These are phyloP conservation scores for Xylaria intraflava DNA, from an alignment of 495 filamentous ascomycete species.

Conservation along the genomic window DNA sequence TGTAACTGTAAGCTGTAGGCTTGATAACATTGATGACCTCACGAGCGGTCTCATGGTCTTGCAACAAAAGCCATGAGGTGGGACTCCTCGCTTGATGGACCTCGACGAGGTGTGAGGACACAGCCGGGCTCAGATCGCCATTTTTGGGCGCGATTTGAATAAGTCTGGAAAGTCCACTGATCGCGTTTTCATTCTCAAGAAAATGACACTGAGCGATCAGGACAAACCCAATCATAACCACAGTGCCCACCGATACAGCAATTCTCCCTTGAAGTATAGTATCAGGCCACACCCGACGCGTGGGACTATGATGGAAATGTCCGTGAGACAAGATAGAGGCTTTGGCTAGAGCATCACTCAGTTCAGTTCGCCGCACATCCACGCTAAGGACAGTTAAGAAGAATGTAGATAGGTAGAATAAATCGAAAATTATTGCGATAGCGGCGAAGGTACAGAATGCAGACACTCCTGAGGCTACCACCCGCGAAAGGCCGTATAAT, in stretches of 20 bases:
- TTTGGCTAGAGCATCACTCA: constrained; percentile 45
- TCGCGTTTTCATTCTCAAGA: constrained; percentile 47
- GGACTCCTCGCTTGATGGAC: constrained; percentile 64
- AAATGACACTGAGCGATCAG: constrained; percentile 61
- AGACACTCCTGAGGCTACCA: constrained; percentile 55
- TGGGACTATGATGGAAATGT: constrained; percentile 9
- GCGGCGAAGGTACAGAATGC: constrained; percentile 65
- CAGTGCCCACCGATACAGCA: constrained; percentile 53
- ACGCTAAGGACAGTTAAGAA: constrained; percentile 68
- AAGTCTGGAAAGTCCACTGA: constrained; percentile 37
- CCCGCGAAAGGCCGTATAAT: constrained; percentile 47
- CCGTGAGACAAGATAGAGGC: constrained; percentile 32
- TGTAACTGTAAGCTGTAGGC: constrained; percentile 56
- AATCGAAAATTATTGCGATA: constrained; percentile 63
- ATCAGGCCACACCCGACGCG: constrained; percentile 43
- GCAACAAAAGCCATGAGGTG: constrained; percentile 61
- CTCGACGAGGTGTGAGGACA: constrained; percentile 36
- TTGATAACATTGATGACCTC: constrained; percentile 65
- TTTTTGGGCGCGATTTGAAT: constrained; percentile 22
- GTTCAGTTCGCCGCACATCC: constrained; percentile 63
- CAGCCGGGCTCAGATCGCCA: constrained; percentile 22
- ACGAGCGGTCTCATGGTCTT: constrained; percentile 65
- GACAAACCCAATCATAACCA: constrained; percentile 55
- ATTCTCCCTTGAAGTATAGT: constrained; percentile 43
- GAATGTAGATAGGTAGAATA: constrained; percentile 63